Base-by-base conservation (phyloP, 83 land plant genomes). In the Picea engelmannii region DNA sequence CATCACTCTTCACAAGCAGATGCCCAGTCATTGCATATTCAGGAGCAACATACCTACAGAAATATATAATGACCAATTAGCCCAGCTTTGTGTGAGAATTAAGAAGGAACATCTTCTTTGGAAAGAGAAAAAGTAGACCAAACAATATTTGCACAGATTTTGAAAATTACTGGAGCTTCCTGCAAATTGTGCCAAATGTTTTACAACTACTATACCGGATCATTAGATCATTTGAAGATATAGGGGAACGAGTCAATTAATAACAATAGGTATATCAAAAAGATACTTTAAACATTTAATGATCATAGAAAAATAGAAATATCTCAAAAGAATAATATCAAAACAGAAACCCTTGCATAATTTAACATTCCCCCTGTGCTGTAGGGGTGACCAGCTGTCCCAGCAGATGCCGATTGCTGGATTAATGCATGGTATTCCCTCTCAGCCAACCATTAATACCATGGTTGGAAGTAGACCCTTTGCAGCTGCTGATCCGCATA, bases 11-110 rank as follows among this genome's bases (percentile, higher is more conserved):
- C 35, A 91, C 93, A 17, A 89, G 89, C 59, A 91, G 86, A 65
- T 92, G 94, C 67, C 94, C 94, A 9, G 94, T 90, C 94, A 92
- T 90, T 81, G 93, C 95, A 84, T 92, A 91, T 68, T 91, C 93
- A 63, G 93, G 93, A 49, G 93, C 91, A 59, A 91, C 83, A 82
- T 91, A 91, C n/a, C 91, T 92, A 81, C 38, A 82, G 62, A 80
- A 23, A 66, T 38, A 60, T 17, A 80, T 31, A 24, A 44, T 35
- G 67, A 62, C 18, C 13, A 38, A 23, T 66, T n/a, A 63, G n/a
- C n/a, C 66, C 31, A 79, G 6, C 61, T 79, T 20, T 42, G 21
- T 16, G n/a, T 64, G 25, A 79, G 16, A 66, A 78, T 64, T 35
- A 1, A 38, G 2, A 31, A 16, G 27, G n/a, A 21, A 35, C 20